Percentiles rank a stretch among this genome's conserved stretches.
Conservation (phyloP, 768 basidiomycete genomes). For the Kwoniella bestiolae region DNA sequence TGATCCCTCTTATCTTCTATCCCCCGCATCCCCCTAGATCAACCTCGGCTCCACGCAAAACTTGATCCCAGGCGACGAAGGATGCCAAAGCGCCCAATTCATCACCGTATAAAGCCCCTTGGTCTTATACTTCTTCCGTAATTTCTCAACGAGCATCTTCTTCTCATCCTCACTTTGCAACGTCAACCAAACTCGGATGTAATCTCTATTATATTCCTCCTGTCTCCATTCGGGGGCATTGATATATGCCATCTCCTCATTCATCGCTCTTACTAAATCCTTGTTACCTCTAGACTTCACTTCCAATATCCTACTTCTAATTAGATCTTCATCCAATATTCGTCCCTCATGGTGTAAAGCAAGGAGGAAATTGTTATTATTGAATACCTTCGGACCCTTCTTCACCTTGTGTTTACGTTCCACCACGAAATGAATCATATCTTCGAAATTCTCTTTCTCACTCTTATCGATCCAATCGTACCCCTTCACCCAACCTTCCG, state of each 20-base stretch:
- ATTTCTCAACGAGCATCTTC: slow-evolving; percentile 5
- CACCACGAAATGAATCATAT: slow-evolving; percentile 17
- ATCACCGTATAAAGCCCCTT: slow-evolving; percentile 13
- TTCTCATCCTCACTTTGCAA: slow-evolving; percentile 11
- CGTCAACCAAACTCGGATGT: slow-evolving; percentile 11
- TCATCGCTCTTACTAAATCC: neutral
- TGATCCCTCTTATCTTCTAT: neutral
- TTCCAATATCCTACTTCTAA: slow-evolving; percentile 1
- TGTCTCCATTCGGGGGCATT: slow-evolving; percentile 14
- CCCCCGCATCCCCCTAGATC: neutral
- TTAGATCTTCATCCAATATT: neutral
- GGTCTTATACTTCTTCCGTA: slow-evolving; percentile 18
- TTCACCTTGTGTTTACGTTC: slow-evolving; percentile 2
- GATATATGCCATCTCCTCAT: slow-evolving; percentile 7
- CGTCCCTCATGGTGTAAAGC: neutral
- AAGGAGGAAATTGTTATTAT: neutral
- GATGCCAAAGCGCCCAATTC: slow-evolving; percentile 20
- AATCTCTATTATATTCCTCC: neutral
- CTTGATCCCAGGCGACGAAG: slow-evolving; percentile 9
- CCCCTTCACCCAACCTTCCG: slow-evolving; percentile 1
- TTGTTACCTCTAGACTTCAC: neutral
- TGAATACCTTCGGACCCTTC: neutral
- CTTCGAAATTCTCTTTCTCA: slow-evolving; percentile 14
- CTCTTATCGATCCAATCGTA: slow-evolving; percentile 3
- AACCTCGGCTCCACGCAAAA: slow-evolving; percentile 17